Percentiles rank a stretch among this genome's conserved stretches.
phyloP scores from a whole-genome alignment of 2,329 filamentous ascomycete species.

The Cladophialophora psammophila region DNA sequence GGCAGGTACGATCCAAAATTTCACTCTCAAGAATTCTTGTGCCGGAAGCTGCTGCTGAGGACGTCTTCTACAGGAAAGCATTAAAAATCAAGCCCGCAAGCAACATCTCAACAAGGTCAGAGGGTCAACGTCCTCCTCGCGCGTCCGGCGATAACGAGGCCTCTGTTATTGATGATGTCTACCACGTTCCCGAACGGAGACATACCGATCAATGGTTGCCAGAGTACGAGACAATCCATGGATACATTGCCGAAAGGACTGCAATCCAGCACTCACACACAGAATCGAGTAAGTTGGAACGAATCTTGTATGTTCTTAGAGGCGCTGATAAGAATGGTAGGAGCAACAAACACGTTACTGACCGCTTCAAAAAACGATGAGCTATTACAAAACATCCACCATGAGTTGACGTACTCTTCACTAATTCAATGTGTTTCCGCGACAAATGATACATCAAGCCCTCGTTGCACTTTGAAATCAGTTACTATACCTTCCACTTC shows the following conservation, averaged over 20 bases:
- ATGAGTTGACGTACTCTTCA: background rate
- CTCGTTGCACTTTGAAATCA: background rate
- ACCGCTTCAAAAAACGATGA: background rate
- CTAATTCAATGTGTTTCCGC: background rate
- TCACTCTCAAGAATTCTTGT: background rate
- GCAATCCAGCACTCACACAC: background rate
- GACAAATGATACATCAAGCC: background rate
- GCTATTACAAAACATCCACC: background rate
- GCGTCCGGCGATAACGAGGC: background rate
- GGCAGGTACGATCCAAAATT: conserved; percentile 11
- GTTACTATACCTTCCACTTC: background rate
- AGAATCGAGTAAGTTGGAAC: background rate
- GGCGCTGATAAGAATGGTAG: background rate
- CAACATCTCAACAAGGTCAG: background rate
- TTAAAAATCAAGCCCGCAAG: background rate
- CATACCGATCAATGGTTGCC: background rate
- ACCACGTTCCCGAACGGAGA: background rate
- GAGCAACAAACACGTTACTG: background rate
- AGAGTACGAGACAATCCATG: background rate
- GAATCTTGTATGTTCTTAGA: background rate
- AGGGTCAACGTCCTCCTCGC: background rate
- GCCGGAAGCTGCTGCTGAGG: background rate
- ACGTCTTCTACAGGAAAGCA: background rate
- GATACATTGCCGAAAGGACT: background rate
- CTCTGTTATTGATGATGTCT: background rate